Percentiles rank a stretch among this genome's conserved stretches.
phyloP scores from a whole-genome alignment of 2,329 filamentous ascomycete genomes.

The Epichloe baconii region DNA sequence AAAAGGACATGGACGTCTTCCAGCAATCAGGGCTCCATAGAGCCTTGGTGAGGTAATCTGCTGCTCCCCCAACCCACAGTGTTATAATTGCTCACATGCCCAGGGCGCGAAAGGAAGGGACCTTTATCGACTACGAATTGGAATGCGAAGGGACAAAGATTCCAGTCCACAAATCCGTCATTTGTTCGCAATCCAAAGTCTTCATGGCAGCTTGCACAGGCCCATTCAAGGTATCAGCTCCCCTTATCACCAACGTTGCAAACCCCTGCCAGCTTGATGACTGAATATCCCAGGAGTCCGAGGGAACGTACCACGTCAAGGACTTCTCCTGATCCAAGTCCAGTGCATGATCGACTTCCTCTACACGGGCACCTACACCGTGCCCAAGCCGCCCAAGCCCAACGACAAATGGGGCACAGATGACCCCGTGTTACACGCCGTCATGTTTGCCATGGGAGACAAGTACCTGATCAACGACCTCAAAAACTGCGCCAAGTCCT shows the following conservation, averaged over 20 bases:
- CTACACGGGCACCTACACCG: not conserved
- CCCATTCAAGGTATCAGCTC: not conserved
- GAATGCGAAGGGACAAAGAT: not conserved
- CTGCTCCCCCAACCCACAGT: not conserved
- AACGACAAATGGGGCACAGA: not conserved
- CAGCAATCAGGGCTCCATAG: not conserved
- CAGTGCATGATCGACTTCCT: not conserved
- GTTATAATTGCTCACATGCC: not conserved
- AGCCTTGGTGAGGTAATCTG: not conserved
- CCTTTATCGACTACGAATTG: not conserved
- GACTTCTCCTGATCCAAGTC: not conserved
- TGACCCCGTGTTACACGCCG: not conserved
- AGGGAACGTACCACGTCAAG: not conserved
- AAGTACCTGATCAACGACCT: not conserved
- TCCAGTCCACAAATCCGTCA: not conserved
- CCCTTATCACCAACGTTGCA: not conserved
- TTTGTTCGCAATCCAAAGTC: slow-evolving; percentile 1
- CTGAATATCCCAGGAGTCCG: not conserved
- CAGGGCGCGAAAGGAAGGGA: not conserved
- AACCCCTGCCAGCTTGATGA: not conserved
- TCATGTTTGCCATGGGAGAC: not conserved
- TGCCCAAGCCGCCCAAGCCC: not conserved
- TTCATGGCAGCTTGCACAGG: not conserved
- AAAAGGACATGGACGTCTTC: not conserved
- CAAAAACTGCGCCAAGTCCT: not conserved